phyloP scores from a whole-genome alignment of 1,284 basidiomycete species.

The Leccinum laetum region DNA sequence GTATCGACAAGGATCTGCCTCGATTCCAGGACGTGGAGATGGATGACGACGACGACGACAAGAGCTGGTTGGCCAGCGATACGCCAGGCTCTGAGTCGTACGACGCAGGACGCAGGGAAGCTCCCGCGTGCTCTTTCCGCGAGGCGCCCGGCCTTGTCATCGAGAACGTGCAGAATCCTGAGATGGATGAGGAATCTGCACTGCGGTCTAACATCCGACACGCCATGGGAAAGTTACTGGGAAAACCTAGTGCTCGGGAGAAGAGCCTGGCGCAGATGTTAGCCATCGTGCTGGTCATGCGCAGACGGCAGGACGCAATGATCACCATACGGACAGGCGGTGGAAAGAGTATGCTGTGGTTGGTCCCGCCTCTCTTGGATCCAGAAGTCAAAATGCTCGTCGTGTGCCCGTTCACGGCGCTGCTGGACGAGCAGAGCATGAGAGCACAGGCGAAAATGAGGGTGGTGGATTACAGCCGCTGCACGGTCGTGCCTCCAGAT shows the following conservation, averaged over 20 bases:
- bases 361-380: background rate
- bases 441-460: background rate
- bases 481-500: background rate
- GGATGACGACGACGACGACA: too few relatives aligned
- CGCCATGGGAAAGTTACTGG: background rate
- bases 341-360: conserved; percentile 10
- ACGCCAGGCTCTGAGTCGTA: too few relatives aligned
- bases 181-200: background rate
- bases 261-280: background rate
- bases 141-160: background rate
- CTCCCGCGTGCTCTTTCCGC: too few relatives aligned
- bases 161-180: background rate
- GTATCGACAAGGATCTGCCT: too few relatives aligned
- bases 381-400: background rate
- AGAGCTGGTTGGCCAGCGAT: too few relatives aligned
- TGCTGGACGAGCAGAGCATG: background rate
- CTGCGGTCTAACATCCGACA: background rate
- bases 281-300: background rate
- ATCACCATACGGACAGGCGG: conserved; percentile 4
- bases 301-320: background rate
- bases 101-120: too few relatives aligned
- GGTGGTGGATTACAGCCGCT: background rate
- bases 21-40: too few relatives aligned
- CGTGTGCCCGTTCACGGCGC: background rate
- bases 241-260: background rate